phyloP scores from a whole-genome alignment of 768 basidiomycete species.

The Brasilioporus rufonigricans region DNA sequence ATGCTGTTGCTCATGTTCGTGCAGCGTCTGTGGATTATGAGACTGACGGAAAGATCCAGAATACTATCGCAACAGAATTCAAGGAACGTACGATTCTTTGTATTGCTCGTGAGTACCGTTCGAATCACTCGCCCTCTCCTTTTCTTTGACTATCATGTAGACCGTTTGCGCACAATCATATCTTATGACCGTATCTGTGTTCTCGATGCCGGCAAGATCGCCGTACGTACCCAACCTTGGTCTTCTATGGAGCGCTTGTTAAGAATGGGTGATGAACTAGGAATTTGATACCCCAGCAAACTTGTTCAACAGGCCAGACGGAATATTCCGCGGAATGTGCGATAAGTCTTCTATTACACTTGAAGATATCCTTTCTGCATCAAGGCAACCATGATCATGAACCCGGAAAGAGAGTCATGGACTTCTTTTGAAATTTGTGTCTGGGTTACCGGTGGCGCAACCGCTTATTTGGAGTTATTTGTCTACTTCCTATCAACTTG shows the following conservation, averaged over 20 bases:
- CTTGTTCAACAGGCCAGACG: constrained; percentile 53
- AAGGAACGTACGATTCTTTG: constrained; percentile 80
- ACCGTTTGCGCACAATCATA: constrained; percentile 85
- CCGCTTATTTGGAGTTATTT: too few species aligned
- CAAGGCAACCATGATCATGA: constrained; percentile 11
- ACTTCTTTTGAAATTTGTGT: neutral
- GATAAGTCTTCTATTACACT: constrained; percentile 73
- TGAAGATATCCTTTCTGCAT: constrained; percentile 57
- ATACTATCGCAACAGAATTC: constrained; percentile 85
- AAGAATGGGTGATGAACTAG: constrained; percentile 25
- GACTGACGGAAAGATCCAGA: constrained; percentile 88
- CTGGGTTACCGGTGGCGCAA: too few species aligned
- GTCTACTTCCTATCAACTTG: too few species aligned
- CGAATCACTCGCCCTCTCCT: neutral
- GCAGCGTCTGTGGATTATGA: constrained; percentile 84
- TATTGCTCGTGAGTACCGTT: constrained; percentile 67
- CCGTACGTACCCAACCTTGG: constrained; percentile 39
- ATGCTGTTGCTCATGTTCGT: neutral
- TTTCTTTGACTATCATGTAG: constrained; percentile 33
- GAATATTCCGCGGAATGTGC: constrained; percentile 87
- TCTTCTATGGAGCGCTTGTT: neutral
- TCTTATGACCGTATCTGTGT: constrained; percentile 88
- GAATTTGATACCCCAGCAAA: constrained; percentile 81
- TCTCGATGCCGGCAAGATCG: constrained; percentile 76
- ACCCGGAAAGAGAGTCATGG: neutral